These are phyloP conservation scores for Periglandula ipomoeae DNA, from an alignment of 2,329 filamentous ascomycete species.

Conservation along the genomic window DNA sequence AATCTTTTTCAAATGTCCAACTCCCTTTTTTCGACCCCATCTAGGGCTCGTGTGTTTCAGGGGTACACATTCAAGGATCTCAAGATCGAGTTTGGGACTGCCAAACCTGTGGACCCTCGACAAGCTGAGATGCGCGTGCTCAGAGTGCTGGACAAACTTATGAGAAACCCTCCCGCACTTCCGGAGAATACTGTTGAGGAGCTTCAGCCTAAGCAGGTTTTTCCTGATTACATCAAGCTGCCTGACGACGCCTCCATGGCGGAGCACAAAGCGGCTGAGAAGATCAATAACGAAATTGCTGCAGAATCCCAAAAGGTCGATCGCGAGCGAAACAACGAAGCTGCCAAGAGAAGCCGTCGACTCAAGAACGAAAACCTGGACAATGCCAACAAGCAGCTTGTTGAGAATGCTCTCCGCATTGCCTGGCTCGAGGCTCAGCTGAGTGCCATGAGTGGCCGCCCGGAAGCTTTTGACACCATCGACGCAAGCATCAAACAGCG, in stretches of 20 bases:
- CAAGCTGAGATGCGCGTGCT: not conserved
- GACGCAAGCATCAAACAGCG: not conserved
- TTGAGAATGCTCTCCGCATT: constrained; percentile 10
- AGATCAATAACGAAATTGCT: constrained; percentile 19
- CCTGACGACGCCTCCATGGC: constrained; percentile 3
- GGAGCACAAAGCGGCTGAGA: constrained; percentile 8
- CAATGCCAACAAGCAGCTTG: constrained; percentile 4
- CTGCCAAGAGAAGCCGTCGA: constrained; percentile 26
- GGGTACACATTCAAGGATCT: not conserved
- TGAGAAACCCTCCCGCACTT: constrained; percentile 16
- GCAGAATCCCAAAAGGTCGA: constrained; percentile 16
- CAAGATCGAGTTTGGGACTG: not conserved
- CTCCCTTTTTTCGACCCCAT: not conserved
- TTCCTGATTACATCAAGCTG: constrained; percentile 13
- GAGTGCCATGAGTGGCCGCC: constrained; percentile 3
- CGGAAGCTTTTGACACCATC: constrained; percentile 3
- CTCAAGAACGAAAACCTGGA: constrained; percentile 12
- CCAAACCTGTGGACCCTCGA: not conserved
- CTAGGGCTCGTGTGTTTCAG: not conserved
- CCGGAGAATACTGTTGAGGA: constrained; percentile 17
- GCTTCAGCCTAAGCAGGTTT: constrained; percentile 18
- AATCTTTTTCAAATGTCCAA: not conserved
- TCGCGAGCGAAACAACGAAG: constrained; percentile 26
- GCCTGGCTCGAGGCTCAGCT: constrained; percentile 8
- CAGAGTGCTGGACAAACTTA: not conserved